Base-by-base conservation (phyloP, 2,329 filamentous ascomycete genomes). In the Didymella exigua region DNA sequence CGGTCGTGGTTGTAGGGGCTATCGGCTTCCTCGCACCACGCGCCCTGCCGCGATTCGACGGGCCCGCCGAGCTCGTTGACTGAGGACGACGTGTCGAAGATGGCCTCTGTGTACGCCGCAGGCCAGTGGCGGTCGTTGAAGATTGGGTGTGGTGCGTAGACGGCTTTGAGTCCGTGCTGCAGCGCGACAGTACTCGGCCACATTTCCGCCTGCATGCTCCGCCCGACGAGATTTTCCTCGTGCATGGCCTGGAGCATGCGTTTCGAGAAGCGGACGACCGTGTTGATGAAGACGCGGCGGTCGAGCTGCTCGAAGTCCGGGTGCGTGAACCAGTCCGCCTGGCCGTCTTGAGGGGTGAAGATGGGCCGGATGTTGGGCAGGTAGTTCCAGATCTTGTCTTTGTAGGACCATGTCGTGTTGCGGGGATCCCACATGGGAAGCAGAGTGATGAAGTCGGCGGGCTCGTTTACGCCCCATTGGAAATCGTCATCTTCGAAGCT, bases 141-240 rank as follows among this genome's bases (percentile, higher is more conserved):
- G 50, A 96, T 83, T 1, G 93, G 91, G 68, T 98, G 93, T 1
- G 93, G 93, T 2, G 88, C 91, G 62, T 89, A 96, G 13, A 97
- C 92, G 31, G 91, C 92, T 78, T 97, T 98, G 77, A 90, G 87
- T 10, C 93, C 93, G 72, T 97, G 93, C 56, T 97, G 93, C 9
- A 98, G 82, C 1, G 93, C 90, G 1, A 90, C 87, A 0, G 90
- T 95, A 1, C 89, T 88, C 0, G 93, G 91, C 91, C 91, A 97
- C 93, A 97, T 97, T 76, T 98, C 93, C 0, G 92, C 90, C 73
- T 96, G 96, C 79, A 95, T 96, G 61, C 90, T 90, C 75, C 96
- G 90, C 66, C 92, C 93, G 70, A 89, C 88, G 67, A 90, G 84
- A 26, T 93, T 96, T 78, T 96, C 92, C 50, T 86, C 84, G 79